A percentile compares a stretch with the other conserved stretches of the same genome.
phyloP scores from a whole-genome alignment of 2,329 filamentous ascomycete species.

The Nannizzia gypsea region DNA sequence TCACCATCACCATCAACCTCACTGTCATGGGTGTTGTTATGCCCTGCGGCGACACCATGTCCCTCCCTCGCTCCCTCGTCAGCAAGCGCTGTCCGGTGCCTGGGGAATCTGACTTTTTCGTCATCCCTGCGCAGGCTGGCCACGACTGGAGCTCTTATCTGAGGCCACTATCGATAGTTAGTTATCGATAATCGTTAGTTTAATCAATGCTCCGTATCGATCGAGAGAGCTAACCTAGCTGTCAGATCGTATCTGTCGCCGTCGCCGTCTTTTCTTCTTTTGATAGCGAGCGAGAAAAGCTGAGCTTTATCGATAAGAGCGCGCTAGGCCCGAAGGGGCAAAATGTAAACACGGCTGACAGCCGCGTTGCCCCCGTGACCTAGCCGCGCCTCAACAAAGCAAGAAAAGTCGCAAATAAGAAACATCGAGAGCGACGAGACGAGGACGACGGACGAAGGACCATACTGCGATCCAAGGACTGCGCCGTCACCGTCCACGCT shows the following conservation, averaged over 20 bases:
- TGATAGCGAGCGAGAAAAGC: not conserved
- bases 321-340: slow-evolving; percentile 27
- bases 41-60: not conserved
- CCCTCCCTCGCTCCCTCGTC: too few relatives aligned
- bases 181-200: too few relatives aligned
- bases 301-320: slow-evolving; percentile 31
- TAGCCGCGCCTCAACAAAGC: not conserved
- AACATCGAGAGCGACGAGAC: not conserved
- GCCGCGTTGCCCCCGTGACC: slow-evolving; percentile 18
- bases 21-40: not conserved
- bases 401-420: not conserved
- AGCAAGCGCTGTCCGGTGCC: not conserved
- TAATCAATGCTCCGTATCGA: too few relatives aligned
- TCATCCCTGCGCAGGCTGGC: not conserved
- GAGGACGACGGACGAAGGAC: not conserved
- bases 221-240: not conserved
- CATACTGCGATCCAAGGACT: not conserved
- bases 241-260: not conserved
- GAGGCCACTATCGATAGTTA: not conserved
- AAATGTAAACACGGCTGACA: slow-evolving; percentile 26
- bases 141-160: not conserved
- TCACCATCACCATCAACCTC: too few relatives aligned
- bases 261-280: not conserved
- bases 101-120: not conserved
- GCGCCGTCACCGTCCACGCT: not conserved